Evolutionary conservation across 495 filamentous ascomycete genomes (phyloP).

Genomic region (Oidiodendron maius): DNA sequence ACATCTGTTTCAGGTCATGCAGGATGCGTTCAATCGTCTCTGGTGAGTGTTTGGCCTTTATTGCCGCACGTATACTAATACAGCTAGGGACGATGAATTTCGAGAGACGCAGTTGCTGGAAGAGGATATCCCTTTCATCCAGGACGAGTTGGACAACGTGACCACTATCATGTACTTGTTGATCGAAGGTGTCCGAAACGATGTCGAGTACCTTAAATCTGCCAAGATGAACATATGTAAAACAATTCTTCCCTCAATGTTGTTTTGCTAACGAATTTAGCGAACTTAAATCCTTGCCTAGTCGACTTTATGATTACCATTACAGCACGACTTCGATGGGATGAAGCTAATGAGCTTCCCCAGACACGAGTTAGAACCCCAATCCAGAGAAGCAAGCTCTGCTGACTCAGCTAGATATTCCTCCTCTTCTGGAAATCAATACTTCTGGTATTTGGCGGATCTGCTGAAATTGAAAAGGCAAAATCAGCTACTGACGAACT

Average conservation of each 20-base stretch:
- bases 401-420: conserved; percentile 44
- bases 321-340: conserved; percentile 78
- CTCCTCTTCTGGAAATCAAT: conserved; percentile 88
- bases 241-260: not conserved
- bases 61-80: conserved; percentile 21
- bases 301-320: conserved; percentile 69
- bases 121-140: conserved; percentile 25
- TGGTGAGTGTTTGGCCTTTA: conserved; percentile 28
- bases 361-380: conserved; percentile 27
- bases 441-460: conserved; percentile 77
- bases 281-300: conserved; percentile 59
- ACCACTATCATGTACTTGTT: conserved; percentile 67
- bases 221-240: conserved; percentile 36
- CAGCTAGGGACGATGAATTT: conserved; percentile 21
- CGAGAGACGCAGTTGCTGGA: conserved; percentile 17
- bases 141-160: conserved; percentile 53
- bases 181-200: conserved; percentile 58
- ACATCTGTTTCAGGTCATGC: conserved; percentile 54
- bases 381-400: not conserved
- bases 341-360: conserved; percentile 64
- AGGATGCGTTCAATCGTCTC: conserved; percentile 48
- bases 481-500: conserved; percentile 58
- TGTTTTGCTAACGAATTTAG: conserved; percentile 9
- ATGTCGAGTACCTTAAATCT: conserved; percentile 31
- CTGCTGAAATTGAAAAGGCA: conserved; percentile 59